A percentile compares a stretch with the other conserved stretches of the same genome.
Evolutionary conservation across 2,329 filamentous ascomycete species (phyloP).

Genomic region (Ophiostoma sp.): DNA sequence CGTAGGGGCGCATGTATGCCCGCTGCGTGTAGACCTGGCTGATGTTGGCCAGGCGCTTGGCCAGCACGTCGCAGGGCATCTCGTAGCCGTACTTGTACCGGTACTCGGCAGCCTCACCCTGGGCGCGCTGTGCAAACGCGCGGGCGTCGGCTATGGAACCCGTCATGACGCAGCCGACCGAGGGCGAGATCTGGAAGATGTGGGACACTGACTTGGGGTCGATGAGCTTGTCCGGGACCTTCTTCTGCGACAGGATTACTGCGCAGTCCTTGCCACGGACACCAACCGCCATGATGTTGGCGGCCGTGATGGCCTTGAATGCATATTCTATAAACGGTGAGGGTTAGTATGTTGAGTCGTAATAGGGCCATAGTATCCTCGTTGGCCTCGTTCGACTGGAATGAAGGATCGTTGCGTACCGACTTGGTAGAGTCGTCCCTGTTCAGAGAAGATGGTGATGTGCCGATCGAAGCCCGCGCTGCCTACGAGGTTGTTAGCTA

Average conservation of each 20-base stretch:
- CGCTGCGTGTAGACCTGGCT: slow-evolving; percentile 98
- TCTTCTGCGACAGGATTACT: slow-evolving; percentile 97
- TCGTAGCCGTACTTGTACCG: slow-evolving; percentile 98
- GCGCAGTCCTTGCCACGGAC: slow-evolving; percentile 96
- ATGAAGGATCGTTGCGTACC: slow-evolving; percentile 61
- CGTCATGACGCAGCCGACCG: slow-evolving; percentile 97
- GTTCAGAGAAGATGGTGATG: slow-evolving; percentile 99
- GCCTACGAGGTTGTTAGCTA: slow-evolving; percentile 48
- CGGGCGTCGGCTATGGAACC: slow-evolving; percentile 97
- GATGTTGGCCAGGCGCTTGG: slow-evolving; percentile 97
- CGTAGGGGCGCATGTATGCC: slow-evolving; percentile 97
- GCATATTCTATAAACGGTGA: slow-evolving; percentile 78
- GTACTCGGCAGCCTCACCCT: slow-evolving; percentile 96
- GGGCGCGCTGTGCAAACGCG: slow-evolving; percentile 87
- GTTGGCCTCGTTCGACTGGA: not conserved
- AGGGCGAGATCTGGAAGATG: slow-evolving; percentile 94
- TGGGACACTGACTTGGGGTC: slow-evolving; percentile 95
- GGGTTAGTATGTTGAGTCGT: slow-evolving; percentile 10
- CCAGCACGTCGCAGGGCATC: slow-evolving; percentile 96
- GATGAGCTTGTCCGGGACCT: slow-evolving; percentile 99
- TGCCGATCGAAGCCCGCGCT: slow-evolving; percentile 95
- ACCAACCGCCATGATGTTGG: slow-evolving; percentile 97
- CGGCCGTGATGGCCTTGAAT: slow-evolving; percentile 99
- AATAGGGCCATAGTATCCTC: not conserved
- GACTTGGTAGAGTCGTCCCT: slow-evolving; percentile 98